Percentiles rank a stretch among this genome's conserved stretches.
phyloP scores from a whole-genome alignment of 768 basidiomycete species.

The Xerocomellus chrysenteron region DNA sequence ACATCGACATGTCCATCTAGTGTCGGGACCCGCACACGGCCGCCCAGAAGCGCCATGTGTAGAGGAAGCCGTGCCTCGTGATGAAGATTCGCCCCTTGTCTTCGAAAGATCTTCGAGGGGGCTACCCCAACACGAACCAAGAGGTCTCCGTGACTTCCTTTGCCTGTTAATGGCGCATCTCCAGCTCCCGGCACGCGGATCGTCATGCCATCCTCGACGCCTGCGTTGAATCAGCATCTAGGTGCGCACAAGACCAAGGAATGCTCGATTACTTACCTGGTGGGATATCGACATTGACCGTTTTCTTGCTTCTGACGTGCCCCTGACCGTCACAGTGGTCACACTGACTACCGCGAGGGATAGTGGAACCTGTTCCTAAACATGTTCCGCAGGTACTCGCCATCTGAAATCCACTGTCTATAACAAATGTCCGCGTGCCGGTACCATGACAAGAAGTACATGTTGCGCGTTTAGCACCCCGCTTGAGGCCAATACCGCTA shows the following conservation, averaged over 20 bases:
- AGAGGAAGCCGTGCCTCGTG: conserved; percentile 89
- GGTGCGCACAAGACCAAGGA: background rate
- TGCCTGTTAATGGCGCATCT: conserved; percentile 78
- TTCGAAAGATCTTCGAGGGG: conserved; percentile 78
- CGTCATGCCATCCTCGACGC: conserved; percentile 94
- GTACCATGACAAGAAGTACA: conserved; percentile 84
- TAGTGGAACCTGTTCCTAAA: conserved; percentile 73
- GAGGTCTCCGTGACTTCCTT: conserved; percentile 81
- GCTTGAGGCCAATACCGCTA: conserved; percentile 81
- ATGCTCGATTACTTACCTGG: conserved; percentile 55
- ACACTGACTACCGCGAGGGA: conserved; percentile 80
- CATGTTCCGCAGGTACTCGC: conserved; percentile 86
- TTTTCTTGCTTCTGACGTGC: conserved; percentile 76
- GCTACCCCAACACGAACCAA: conserved; percentile 83
- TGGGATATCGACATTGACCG: conserved; percentile 80
- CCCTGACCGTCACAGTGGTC: conserved; percentile 82
- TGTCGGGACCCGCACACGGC: conserved; percentile 88
- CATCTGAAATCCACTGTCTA: conserved; percentile 97
- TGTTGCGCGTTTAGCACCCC: conserved; percentile 76
- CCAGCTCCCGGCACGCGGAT: conserved; percentile 79
- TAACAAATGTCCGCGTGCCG: conserved; percentile 84
- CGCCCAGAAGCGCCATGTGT: conserved; percentile 90
- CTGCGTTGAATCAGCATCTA: conserved; percentile 38
- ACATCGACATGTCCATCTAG: conserved; percentile 96
- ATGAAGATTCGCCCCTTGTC: conserved; percentile 90